A percentile compares a stretch with the other conserved stretches of the same genome.
phyloP scores from a whole-genome alignment of 2,329 filamentous ascomycete species.

The Fusarium sp. region DNA sequence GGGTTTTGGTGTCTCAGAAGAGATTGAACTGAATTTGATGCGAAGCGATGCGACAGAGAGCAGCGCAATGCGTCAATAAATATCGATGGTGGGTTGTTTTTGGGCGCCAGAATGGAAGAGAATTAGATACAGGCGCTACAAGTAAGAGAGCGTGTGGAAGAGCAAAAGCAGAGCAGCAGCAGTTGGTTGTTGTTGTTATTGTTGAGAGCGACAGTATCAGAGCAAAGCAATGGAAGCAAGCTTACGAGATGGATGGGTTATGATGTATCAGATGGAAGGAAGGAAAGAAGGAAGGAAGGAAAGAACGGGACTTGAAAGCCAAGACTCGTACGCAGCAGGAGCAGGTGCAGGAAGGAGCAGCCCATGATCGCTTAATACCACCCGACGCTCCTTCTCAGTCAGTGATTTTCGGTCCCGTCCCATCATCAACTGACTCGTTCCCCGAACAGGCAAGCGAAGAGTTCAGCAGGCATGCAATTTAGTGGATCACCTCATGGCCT shows the following conservation, averaged over 20 bases:
- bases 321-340: not conserved
- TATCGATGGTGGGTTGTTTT: not conserved
- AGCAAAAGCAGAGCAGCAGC: not conserved
- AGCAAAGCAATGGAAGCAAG: not conserved
- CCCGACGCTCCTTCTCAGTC: not conserved
- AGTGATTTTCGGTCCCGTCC: not conserved
- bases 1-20: conserved; percentile 16
- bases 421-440: conserved; percentile 39
- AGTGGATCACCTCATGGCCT: conserved; percentile 23
- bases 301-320: conserved; percentile 25
- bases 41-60: conserved; percentile 22
- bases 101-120: not conserved
- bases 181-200: not conserved
- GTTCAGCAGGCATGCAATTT: conserved; percentile 15
- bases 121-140: not conserved
- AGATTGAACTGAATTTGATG: not conserved
- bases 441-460: conserved; percentile 5
- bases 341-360: conserved; percentile 22
- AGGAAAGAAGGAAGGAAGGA: conserved; percentile 25
- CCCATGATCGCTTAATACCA: conserved; percentile 44
- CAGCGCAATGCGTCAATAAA: conserved; percentile 1
- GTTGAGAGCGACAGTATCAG: conserved; percentile 16
- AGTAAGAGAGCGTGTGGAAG: not conserved
- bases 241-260: conserved; percentile 3
- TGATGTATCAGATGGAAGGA: conserved; percentile 15